Evolutionary conservation across 2,329 filamentous ascomycete species (phyloP).

Genomic region (Aspergillus fischeri): DNA sequence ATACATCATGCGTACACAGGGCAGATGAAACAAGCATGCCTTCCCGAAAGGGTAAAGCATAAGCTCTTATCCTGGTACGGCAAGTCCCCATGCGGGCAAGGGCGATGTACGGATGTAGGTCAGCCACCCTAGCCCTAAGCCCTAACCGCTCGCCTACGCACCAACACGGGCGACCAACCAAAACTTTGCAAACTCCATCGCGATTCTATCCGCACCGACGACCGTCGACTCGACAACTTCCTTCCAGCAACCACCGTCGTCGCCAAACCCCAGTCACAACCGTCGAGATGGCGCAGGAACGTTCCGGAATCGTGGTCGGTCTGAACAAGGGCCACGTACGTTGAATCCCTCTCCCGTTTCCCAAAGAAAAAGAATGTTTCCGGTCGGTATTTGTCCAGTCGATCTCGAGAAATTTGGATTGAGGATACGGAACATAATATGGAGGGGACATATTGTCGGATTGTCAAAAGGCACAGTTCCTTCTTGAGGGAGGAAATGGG

Average conservation of each 20-base stretch:
- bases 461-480: neutral
- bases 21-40: neutral
- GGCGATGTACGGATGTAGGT: neutral
- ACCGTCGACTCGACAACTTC: conserved; percentile 25
- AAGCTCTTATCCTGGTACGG: neutral
- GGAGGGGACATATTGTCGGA: neutral
- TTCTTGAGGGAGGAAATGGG: neutral
- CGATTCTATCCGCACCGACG: conserved; percentile 23
- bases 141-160: conserved; percentile 37
- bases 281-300: conserved; percentile 49
- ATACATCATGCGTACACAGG: neutral
- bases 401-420: conserved; percentile 1
- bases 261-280: conserved; percentile 34
- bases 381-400: neutral
- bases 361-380: neutral
- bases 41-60: neutral
- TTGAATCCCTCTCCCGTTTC: conserved; percentile 27
- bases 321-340: conserved; percentile 65
- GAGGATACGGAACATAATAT: neutral
- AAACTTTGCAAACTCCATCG: conserved; percentile 25
- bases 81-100: neutral
- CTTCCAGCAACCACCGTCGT: conserved; percentile 30
- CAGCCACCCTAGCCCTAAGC: conserved; percentile 36
- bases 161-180: conserved; percentile 27
- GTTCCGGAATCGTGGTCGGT: conserved; percentile 55